These are phyloP conservation scores for Diphasiastrum complanatum DNA, from an alignment of 83 land plant genomes.

Conservation along the genomic window DNA sequence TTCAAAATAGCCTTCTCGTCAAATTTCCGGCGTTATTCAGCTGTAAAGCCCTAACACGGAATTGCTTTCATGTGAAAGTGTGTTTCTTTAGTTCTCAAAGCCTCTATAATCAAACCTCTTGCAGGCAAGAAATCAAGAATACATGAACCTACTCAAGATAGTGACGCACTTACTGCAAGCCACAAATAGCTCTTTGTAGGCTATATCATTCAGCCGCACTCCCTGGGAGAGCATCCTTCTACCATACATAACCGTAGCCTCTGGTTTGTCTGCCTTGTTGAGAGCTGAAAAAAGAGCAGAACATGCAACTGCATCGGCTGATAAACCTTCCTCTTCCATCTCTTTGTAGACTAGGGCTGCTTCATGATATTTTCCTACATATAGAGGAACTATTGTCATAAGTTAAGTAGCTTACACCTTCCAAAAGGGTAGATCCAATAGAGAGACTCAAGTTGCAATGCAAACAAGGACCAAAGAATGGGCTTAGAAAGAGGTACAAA, in stretches of 20 bases:
- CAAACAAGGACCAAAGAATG: too few species aligned
- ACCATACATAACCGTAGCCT: constrained; percentile 46
- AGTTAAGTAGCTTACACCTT: neutral
- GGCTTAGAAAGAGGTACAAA: too few species aligned
- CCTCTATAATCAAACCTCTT: neutral
- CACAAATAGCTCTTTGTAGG: constrained; percentile 52
- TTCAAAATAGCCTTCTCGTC: too few species aligned
- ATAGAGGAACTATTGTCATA: neutral
- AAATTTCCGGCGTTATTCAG: too few species aligned
- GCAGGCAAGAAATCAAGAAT: neutral
- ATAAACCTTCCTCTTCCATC: constrained; percentile 53
- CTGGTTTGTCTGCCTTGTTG: constrained; percentile 54
- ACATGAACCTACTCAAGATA: neutral
- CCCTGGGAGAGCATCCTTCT: constrained; percentile 46
- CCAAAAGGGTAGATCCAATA: neutral
- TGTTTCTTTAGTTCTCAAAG: neutral
- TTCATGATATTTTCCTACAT: constrained; percentile 51
- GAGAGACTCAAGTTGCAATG: neutral
- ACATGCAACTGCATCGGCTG: constrained; percentile 59
- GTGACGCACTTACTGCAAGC: constrained; percentile 65
- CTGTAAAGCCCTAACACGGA: too few species aligned
- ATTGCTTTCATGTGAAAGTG: too few species aligned
- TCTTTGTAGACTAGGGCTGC: constrained; percentile 56
- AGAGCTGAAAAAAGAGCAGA: constrained; percentile 66
- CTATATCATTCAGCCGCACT: constrained; percentile 41